Conservation (phyloP, 345 rosid genomes). For the Capsella bursapastoris region DNA sequence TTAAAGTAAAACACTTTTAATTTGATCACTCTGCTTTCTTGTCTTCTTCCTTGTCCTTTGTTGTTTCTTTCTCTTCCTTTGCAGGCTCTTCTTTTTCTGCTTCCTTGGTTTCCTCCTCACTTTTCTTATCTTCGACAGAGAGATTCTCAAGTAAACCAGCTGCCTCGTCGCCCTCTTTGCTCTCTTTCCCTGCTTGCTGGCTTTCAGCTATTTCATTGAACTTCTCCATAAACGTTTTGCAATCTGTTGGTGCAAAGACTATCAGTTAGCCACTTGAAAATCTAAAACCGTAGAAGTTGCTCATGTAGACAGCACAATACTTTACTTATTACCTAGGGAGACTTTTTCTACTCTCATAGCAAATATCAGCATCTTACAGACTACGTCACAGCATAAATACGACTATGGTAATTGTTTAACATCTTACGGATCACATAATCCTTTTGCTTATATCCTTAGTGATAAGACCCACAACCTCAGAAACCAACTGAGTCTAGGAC, state of each 20-base stretch:
- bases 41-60: constrained; percentile 41
- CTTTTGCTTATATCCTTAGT: neutral
- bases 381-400: neutral
- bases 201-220: constrained; percentile 78
- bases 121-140: constrained; percentile 63
- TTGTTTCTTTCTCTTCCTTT: constrained; percentile 46
- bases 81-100: constrained; percentile 35
- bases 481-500: neutral
- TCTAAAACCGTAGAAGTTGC: neutral
- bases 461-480: neutral
- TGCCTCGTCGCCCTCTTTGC: constrained; percentile 64
- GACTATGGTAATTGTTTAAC: neutral
- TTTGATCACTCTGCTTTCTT: constrained; percentile 47
- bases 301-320: neutral
- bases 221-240: constrained; percentile 82
- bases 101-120: constrained; percentile 46
- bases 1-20: constrained; percentile 4
- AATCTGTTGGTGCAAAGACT: constrained; percentile 51
- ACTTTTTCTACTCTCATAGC: constrained; percentile 17
- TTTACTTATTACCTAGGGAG: neutral
- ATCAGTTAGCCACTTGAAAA: constrained; percentile 13
- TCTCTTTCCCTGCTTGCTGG: constrained; percentile 62
- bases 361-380: neutral
- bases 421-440: neutral
- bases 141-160: constrained; percentile 69